Evolutionary conservation across 148 eudicot species (phyloP).

Genomic region (Nepenthes mirabilis): DNA sequence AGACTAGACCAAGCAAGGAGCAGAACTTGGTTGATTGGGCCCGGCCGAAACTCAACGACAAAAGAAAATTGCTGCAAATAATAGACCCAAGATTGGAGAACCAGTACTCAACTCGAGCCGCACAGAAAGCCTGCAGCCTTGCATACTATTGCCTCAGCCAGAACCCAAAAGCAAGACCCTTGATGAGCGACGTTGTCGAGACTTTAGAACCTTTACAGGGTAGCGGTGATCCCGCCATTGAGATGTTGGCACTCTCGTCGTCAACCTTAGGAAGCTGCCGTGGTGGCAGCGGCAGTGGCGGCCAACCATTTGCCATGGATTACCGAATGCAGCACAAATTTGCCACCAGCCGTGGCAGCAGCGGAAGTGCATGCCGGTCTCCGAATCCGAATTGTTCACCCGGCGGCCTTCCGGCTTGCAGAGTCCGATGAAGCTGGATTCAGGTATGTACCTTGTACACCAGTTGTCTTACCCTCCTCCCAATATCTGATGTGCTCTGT

Average conservation of each 20-base stretch:
- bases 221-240: conserved; percentile 24
- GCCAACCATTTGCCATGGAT: conserved; percentile 22
- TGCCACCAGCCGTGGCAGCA: conserved; percentile 29
- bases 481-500: no score
- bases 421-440: conserved; percentile 45
- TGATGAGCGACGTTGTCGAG: conserved; percentile 97
- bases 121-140: conserved; percentile 94
- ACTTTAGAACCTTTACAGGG: conserved; percentile 81
- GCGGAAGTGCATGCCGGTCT: conserved; percentile 46
- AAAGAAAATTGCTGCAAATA: conserved; percentile 70
- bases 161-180: conserved; percentile 94
- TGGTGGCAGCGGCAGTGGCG: conserved; percentile 17
- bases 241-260: conserved; percentile 23
- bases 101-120: conserved; percentile 80
- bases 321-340: conserved; percentile 39
- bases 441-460: no score
- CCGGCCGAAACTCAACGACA: conserved; percentile 86
- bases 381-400: conserved; percentile 74
- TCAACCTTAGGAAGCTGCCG: conserved; percentile 21
- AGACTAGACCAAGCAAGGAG: conserved; percentile 82
- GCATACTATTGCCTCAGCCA: conserved; percentile 95
- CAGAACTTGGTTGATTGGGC: conserved; percentile 98
- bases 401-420: conserved; percentile 67
- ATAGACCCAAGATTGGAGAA: conserved; percentile 88
- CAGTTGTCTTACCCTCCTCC: no score